Evolutionary conservation across 2,329 filamentous ascomycete genomes (phyloP), one percentile per base, ranked within the genome.

Genomic region (Alternaria sp.): DNA sequence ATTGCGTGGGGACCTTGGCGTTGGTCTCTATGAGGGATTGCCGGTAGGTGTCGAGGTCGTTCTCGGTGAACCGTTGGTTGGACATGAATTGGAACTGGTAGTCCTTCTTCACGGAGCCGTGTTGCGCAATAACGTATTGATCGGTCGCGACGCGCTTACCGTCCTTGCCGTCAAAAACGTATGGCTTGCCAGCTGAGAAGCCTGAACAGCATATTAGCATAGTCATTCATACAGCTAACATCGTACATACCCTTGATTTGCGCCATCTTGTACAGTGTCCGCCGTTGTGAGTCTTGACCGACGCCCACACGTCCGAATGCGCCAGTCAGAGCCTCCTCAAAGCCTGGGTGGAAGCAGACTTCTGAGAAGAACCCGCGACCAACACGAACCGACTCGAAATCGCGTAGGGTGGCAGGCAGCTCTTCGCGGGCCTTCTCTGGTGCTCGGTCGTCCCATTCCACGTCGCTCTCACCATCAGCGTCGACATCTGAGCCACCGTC

Each of bases 71-170:
- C 45, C 86, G 85, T 54, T 90, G 89, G 78, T 97, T 94, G 0
- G 96, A 98, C 76, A 95, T 94, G 66, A 91, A 90, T 65, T 96
- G 90, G 79, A 98, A 97, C 5, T 94, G 94, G 82, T 94, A 97
- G 37, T 94, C 89, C 77, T 91, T 91, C 75, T 93, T 87, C 0
- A 92, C 87, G 72, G 94, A 94, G 49, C 96, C 96, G 76, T 97
- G 92, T 8, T 93, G 89, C 45, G 92, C 89, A 58, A 90, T 84
- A 30, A 92, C 88, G 76, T 98, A 97, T 78, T 94, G 91, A 65
- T 97, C 93, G 0, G 94, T 97, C 30, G 92, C 88, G 73, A 97
- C 92, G 4, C 85, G 85, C 66, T 93, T 91, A 41, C 93, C 92
- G 63, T 92, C 91, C 3, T 88, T 79, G 43, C 86, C 90, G 67